Evolutionary conservation across 768 basidiomycete species (phyloP), one percentile per base, ranked within the genome.

Genomic region (Lactarius indigo): DNA sequence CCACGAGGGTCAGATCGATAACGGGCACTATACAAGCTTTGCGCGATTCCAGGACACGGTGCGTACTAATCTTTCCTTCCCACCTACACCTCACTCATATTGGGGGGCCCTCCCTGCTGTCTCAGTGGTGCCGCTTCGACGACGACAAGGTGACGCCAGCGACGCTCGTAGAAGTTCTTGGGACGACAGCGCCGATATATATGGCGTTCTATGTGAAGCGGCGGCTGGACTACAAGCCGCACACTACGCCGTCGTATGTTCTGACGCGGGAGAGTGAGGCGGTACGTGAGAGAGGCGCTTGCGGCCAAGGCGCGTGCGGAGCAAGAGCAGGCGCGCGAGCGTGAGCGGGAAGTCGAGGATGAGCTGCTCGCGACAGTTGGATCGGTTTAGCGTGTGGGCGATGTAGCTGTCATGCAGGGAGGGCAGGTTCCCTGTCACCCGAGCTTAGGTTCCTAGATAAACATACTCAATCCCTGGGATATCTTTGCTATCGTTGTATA

Each of bases 191-290:
- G 23, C 82, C 86, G 58, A 89, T 92, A 6, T 96, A 96, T 76
- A 96, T 96, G 94, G 92, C 93, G 69, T 95, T 96, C 79, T 97
- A 96, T 74, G 92, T 94, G 68, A 96, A 96, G 76, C 86, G 91
- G 13, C 86, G 92, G 68, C 80, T 96, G 56, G 91, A 95, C 69
- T 96, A 95, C 77, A 89, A 87, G 74, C 87, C 89, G 12, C 39
- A 65, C 17, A 68, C 26, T 4, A 68, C 56, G 54, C 69, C 68
- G 17, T 58, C 69, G 10, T 70, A 69, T 15, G 59, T 69, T 4
- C 68, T 70, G 17, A 44, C 61, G 28, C 44, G 67, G 31, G 68
- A 70, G 59, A 59, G n/a, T 17, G 69, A 65, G 61, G 64, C 64
- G 5, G 68, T 65, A 20, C 68, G 69, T 20, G 69, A 70, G 61